These are phyloP conservation scores for Citeromyces matritensis DNA, from an alignment of 805 yeast genomes.

Conservation along the genomic window DNA sequence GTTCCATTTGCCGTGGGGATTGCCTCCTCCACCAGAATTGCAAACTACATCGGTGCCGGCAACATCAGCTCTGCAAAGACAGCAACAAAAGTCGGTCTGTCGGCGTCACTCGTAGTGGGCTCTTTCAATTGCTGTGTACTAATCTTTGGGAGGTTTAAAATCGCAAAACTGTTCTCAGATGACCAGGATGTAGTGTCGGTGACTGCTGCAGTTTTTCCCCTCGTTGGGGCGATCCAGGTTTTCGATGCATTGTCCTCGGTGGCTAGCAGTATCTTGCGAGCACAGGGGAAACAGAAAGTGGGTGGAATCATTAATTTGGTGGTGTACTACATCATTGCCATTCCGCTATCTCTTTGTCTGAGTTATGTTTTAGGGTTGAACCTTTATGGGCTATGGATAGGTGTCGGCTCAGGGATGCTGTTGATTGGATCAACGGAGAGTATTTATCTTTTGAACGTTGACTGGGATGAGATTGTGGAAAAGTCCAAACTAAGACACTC, in stretches of 20 bases:
- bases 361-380: constrained; percentile 23
- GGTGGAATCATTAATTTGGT: constrained; percentile 57
- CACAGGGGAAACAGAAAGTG: constrained; percentile 60
- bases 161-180: constrained; percentile 44
- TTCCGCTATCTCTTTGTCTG: constrained; percentile 28
- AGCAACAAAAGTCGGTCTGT: constrained; percentile 26
- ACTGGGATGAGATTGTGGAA: constrained; percentile 35
- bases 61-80: constrained; percentile 17
- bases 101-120: constrained; percentile 17
- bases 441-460: constrained; percentile 25
- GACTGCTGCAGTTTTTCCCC: constrained; percentile 44
- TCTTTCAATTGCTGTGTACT: constrained; percentile 26
- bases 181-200: constrained; percentile 41
- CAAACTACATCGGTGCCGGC: constrained; percentile 33
- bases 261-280: constrained; percentile 60
- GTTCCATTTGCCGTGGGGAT: constrained; percentile 44
- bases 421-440: constrained; percentile 35
- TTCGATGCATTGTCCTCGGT: constrained; percentile 60
- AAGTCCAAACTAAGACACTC: constrained; percentile 13
- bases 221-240: constrained; percentile 49
- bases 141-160: constrained; percentile 25
- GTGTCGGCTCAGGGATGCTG: constrained; percentile 50
- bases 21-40: constrained; percentile 39
- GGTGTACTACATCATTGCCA: constrained; percentile 30
- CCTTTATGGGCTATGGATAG: constrained; percentile 60